Conservation (phyloP, 2,329 filamentous ascomycete genomes). For the Dactylellina drechsleri region DNA sequence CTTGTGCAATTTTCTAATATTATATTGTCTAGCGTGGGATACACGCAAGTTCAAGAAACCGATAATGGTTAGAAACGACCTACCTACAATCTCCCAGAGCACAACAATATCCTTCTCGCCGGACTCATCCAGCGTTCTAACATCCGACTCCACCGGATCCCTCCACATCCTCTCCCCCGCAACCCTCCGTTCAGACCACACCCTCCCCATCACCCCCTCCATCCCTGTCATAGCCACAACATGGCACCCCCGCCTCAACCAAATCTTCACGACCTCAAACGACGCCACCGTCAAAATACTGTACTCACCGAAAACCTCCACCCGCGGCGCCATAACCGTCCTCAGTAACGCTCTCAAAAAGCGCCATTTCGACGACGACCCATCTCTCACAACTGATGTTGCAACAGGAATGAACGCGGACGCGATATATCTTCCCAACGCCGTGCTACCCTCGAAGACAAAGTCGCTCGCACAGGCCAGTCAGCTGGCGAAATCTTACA, state of each 20-base stretch:
- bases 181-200: slow-evolving; percentile 82
- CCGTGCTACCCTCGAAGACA: slow-evolving; percentile 58
- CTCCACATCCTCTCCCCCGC: slow-evolving; percentile 94
- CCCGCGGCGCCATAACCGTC: slow-evolving; percentile 82
- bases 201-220: slow-evolving; percentile 87
- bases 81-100: slow-evolving; percentile 82
- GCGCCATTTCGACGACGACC: slow-evolving; percentile 93
- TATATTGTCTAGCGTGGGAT: slow-evolving; percentile 75
- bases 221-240: slow-evolving; percentile 83
- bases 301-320: slow-evolving; percentile 86
- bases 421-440: slow-evolving; percentile 77
- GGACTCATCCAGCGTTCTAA: slow-evolving; percentile 83
- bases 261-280: slow-evolving; percentile 92
- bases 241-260: slow-evolving; percentile 95
- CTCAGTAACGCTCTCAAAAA: slow-evolving; percentile 95
- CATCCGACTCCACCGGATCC: slow-evolving; percentile 84
- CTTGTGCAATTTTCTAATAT: slow-evolving; percentile 13
- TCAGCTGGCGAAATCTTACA: slow-evolving; percentile 31
- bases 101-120: slow-evolving; percentile 91
- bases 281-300: slow-evolving; percentile 90
- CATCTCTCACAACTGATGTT: slow-evolving; percentile 68
- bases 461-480: slow-evolving; percentile 41
- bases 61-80: slow-evolving; percentile 79
- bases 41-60: slow-evolving; percentile 93
- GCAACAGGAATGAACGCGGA: slow-evolving; percentile 81